Evolutionary conservation across 23 red algal genomes (phyloP).

Genomic region (Agarophyton chilense): DNA sequence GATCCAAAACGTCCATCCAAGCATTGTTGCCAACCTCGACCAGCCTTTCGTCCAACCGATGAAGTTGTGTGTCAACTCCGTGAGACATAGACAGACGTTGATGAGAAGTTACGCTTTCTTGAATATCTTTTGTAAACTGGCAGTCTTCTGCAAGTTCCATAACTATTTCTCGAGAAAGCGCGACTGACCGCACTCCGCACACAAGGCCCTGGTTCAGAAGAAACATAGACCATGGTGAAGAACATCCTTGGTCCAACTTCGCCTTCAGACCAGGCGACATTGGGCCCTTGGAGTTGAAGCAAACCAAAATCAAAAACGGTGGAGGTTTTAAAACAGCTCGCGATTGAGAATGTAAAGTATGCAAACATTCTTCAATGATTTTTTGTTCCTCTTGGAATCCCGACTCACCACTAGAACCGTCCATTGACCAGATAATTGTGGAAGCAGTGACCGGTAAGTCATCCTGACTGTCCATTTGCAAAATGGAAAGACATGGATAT

Average conservation of each 20-base stretch:
- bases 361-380: background rate
- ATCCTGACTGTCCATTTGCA: background rate
- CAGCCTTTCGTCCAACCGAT: background rate
- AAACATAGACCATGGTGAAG: background rate
- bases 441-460: background rate
- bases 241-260: background rate
- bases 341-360: background rate
- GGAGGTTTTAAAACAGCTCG: background rate
- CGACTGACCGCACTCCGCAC: background rate
- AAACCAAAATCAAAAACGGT: slow-evolving; percentile 16
- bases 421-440: background rate
- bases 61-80: background rate
- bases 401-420: background rate
- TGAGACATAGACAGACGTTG: background rate
- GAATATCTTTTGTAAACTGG: background rate
- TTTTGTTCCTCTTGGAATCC: background rate
- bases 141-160: background rate
- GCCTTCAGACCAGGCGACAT: background rate
- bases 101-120: background rate
- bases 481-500: slow-evolving; percentile 1
- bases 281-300: background rate
- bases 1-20: slow-evolving; percentile 7
- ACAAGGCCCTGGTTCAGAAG: background rate
- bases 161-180: background rate
- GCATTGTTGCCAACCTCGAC: slow-evolving; percentile 1